Evolutionary conservation across 176 grass and related monocot genomes (phyloP), one percentile per base, ranked within the genome.

Genomic region (Cenchrus purpureus): DNA sequence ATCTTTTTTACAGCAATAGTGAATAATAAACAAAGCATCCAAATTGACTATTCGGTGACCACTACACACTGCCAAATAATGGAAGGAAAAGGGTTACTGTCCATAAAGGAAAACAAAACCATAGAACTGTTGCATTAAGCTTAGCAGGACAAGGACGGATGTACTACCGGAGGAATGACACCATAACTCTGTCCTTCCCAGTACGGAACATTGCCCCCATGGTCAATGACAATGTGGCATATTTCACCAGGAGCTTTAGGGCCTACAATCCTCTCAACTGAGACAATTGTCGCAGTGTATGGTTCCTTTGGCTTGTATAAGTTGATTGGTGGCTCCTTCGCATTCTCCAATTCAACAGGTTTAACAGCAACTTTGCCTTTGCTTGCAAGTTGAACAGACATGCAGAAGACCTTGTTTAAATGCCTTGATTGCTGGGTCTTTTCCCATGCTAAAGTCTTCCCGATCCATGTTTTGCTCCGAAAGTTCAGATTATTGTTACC

Each of bases 141-240:
- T 67, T 32, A 82, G 64, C 5, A 61, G 49, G 32, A 60, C 50
- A 14, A 82, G 7, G 59, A 25, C 40, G 13, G 12, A 68, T 48
- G 43, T 54, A 84, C 85, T 84, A 95, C 96, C 8, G 93, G 96
- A 81, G 96, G 96, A 92, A 98, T 98, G 63, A 98, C 77, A 1
- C 91, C 93, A 45, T 94, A 98, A 49, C 91, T 98, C 79, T 98
- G 96, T 34, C 96, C 96, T 91, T 98, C 96, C 96, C 93, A 95
- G 52, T 95, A 98, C 54, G 96, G 96, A 40, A 95, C 96, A 63
- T 95, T 91, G 61, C 91, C 96, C 45, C 89, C 93, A 88, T 98
- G 93, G 86, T 95, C 89, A 84, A 98, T 95, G 31, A 98, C 86
- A 86, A 98, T 86, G 66, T 98, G 96, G 66, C 93, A 95, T 78